Conservation (phyloP, 2,329 filamentous ascomycete species). For the Penicillium fuscoglaucum region DNA sequence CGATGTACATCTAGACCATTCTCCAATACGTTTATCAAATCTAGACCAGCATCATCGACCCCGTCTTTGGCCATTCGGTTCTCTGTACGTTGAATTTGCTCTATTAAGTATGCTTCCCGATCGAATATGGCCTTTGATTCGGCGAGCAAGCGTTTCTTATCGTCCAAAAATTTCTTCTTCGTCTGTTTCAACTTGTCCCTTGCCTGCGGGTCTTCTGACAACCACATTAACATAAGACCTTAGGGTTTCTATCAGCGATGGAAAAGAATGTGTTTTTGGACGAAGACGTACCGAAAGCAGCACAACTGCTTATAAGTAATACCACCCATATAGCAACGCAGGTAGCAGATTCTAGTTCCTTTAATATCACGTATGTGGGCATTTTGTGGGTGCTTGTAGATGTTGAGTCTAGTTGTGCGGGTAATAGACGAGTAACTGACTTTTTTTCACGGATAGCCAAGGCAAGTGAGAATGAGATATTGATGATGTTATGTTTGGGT, state of each 20-base stretch:
- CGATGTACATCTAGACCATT: neutral
- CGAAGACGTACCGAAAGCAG: neutral
- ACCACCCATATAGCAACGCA: too few relatives aligned
- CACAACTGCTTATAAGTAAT: fast-evolving
- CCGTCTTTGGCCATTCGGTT: neutral
- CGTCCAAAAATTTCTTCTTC: neutral
- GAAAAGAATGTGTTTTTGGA: neutral
- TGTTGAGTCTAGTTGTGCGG: neutral
- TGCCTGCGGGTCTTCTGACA: too few relatives aligned
- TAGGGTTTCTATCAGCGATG: neutral
- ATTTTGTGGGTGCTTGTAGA: neutral
- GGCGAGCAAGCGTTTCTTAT: neutral
- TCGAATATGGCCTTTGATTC: neutral
- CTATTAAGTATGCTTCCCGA: neutral
- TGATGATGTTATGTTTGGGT: neutral
- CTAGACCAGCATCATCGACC: neutral
- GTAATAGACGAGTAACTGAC: neutral
- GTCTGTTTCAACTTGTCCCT: neutral
- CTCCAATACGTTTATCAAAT: too few relatives aligned
- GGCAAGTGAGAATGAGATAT: neutral
- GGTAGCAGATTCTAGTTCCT: neutral
- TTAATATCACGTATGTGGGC: neutral
- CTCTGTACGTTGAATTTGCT: neutral
- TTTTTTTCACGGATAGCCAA: neutral
- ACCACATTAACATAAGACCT: neutral